phyloP scores from a whole-genome alignment of 768 basidiomycete genomes.

The Leccinum longicurvipes region DNA sequence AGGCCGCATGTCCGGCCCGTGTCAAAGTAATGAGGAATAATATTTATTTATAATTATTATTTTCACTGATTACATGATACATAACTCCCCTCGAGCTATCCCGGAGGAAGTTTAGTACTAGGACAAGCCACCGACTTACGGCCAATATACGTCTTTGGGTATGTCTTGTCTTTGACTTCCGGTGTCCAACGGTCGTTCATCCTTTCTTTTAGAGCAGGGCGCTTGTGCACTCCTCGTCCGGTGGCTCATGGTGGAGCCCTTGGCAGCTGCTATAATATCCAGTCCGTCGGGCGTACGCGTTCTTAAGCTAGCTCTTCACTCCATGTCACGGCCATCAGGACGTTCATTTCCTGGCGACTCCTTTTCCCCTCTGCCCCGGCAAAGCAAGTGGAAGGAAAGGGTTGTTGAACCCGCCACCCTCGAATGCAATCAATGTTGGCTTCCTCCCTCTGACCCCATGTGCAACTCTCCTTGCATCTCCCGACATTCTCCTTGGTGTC shows the following conservation, averaged over 20 bases:
- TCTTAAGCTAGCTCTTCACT: constrained; percentile 27
- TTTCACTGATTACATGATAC: constrained; percentile 18
- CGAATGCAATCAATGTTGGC: constrained; percentile 29
- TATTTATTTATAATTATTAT: constrained; percentile 1
- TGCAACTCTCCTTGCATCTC: constrained; percentile 47
- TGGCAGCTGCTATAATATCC: constrained; percentile 50
- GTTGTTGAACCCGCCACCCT: constrained; percentile 28
- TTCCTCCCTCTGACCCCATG: constrained; percentile 9
- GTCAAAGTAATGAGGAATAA: neutral
- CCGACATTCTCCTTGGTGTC: constrained; percentile 48
- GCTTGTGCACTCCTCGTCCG: constrained; percentile 11
- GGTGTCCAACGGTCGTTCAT: neutral
- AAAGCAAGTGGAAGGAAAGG: constrained; percentile 53
- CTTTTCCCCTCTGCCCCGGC: constrained; percentile 52
- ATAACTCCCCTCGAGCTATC: neutral
- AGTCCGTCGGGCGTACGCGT: constrained; percentile 28
- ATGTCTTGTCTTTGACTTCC: neutral
- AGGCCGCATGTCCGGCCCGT: neutral
- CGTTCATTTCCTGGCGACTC: constrained; percentile 43
- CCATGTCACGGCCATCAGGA: constrained; percentile 30
- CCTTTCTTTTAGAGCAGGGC: neutral
- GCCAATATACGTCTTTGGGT: constrained; percentile 15
- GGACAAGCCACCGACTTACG: constrained; percentile 1
- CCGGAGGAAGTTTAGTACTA: neutral
- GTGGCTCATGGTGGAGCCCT: constrained; percentile 60